Evolutionary conservation across 2,329 filamentous ascomycete genomes (phyloP), one percentile per base, ranked within the genome.

Genomic region (Paecilomyces sp.): DNA sequence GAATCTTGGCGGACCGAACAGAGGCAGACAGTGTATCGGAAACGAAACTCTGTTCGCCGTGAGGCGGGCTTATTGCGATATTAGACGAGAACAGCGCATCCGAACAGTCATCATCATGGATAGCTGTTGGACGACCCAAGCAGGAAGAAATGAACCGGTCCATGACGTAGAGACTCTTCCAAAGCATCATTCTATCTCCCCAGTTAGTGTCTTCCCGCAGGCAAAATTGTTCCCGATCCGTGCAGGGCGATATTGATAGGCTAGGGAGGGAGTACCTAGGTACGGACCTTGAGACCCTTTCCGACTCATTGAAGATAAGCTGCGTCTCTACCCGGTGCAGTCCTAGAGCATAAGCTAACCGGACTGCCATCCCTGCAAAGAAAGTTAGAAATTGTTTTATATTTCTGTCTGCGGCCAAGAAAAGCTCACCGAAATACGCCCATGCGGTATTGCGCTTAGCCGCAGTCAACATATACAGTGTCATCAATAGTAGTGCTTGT

Each of bases 391-490:
- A 47, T 2, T 36, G 33, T 3, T 53, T 28, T 6, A 28, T 28
- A 28, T 28, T 28, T 28, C 25, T 28, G 3, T 28, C 25, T 28
- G 6, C 22, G 53, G 31, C 71, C 71, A 73, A 81, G 25, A 28
- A 22, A 22, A 28, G 25, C 25, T 28, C 25, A 28, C 86, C 85
- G 55, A 84, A 79, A 60, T 87, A 85, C 15, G 80, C 79, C 71
- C 86, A 87, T 0, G 87, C 84, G 4, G 83, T 81, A 64, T 88
- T 88, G 15, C 84, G 77, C 69, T 83, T 86, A 0, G 85, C 85
- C 13, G 85, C 79, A 2, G 81, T 78, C 15, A 89, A 72, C 80
- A 83, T 85, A 66, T 88, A 89, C 1, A 88, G 71, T 0, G 85
- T 80, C 82, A 88, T 88, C 36, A 89, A 72, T 0, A 84, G 73